These are phyloP conservation scores for Aspergillus ustus DNA, from an alignment of 2,329 filamentous ascomycete species.

Conservation along the genomic window DNA sequence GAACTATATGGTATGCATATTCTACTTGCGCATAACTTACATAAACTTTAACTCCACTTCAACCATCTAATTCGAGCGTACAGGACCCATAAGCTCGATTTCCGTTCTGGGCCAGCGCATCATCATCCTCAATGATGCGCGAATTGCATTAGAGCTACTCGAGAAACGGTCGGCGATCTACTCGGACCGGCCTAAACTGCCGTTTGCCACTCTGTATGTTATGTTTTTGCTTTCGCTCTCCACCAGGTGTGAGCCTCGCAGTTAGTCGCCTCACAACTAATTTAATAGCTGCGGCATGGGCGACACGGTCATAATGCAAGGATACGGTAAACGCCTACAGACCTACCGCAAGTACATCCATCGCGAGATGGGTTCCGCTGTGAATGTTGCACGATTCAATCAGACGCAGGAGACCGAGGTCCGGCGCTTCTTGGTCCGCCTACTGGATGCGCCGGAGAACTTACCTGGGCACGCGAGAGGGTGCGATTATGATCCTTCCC, in stretches of 20 bases:
- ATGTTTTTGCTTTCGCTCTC: too few relatives aligned
- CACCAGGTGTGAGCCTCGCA: too few relatives aligned
- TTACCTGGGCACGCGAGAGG: slow-evolving; percentile 42
- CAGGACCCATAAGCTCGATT: slow-evolving; percentile 34
- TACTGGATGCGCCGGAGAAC: slow-evolving; percentile 45
- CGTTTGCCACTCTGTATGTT: not conserved
- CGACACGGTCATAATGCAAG: slow-evolving; percentile 38
- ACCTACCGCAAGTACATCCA: slow-evolving; percentile 53
- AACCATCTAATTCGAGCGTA: slow-evolving; percentile 12
- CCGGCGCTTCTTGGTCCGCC: slow-evolving; percentile 49
- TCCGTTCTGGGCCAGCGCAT: too few relatives aligned
- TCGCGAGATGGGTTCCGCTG: slow-evolving; percentile 52
- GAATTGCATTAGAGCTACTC: too few relatives aligned
- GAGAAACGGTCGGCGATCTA: too few relatives aligned
- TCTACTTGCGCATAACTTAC: not conserved
- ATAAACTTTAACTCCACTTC: too few relatives aligned
- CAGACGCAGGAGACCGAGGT: slow-evolving; percentile 51
- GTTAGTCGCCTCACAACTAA: too few relatives aligned
- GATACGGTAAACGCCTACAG: slow-evolving; percentile 45
- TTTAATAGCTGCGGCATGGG: slow-evolving; percentile 45
- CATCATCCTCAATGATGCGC: too few relatives aligned
- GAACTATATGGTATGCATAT: slow-evolving; percentile 40
- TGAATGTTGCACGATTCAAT: slow-evolving; percentile 45
- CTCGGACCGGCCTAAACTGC: too few relatives aligned
- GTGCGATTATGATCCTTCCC: not conserved